phyloP scores from a whole-genome alignment of 176 grass and related monocot genomes.

The Pontederia paniculata region DNA sequence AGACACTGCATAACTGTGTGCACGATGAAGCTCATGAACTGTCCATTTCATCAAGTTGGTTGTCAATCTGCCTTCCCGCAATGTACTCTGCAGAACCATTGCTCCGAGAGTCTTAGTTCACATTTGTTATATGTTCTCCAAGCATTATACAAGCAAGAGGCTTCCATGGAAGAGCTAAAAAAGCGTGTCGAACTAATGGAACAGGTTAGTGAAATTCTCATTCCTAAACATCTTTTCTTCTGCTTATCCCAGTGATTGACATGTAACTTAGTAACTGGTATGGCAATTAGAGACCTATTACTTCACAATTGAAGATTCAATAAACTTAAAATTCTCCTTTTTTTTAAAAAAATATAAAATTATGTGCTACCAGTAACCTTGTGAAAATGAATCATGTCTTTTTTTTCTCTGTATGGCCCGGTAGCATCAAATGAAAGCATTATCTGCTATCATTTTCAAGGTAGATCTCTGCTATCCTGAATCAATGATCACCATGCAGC shows the following conservation, averaged over 20 bases:
- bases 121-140: slow-evolving; percentile 56
- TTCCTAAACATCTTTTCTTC: neutral
- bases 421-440: no score
- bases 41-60: slow-evolving; percentile 65
- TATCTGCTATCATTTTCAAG: no score
- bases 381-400: no score
- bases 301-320: no score
- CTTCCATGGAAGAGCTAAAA: slow-evolving; percentile 51
- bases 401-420: no score
- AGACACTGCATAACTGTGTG: slow-evolving; percentile 57
- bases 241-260: neutral
- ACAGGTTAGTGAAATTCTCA: slow-evolving; percentile 42
- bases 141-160: slow-evolving; percentile 39
- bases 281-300: no score
- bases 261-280: no score
- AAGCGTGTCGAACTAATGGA: slow-evolving; percentile 54
- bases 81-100: slow-evolving; percentile 57
- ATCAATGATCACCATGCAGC: no score
- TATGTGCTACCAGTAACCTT: no score
- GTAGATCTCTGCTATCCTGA: no score
- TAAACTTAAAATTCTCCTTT: no score
- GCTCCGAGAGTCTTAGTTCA: slow-evolving; percentile 39
- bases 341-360: no score
- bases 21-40: slow-evolving; percentile 63
- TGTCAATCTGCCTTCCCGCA: slow-evolving; percentile 59